Conservation (phyloP, 768 basidiomycete species). For the Pleurotus pulmonarius region DNA sequence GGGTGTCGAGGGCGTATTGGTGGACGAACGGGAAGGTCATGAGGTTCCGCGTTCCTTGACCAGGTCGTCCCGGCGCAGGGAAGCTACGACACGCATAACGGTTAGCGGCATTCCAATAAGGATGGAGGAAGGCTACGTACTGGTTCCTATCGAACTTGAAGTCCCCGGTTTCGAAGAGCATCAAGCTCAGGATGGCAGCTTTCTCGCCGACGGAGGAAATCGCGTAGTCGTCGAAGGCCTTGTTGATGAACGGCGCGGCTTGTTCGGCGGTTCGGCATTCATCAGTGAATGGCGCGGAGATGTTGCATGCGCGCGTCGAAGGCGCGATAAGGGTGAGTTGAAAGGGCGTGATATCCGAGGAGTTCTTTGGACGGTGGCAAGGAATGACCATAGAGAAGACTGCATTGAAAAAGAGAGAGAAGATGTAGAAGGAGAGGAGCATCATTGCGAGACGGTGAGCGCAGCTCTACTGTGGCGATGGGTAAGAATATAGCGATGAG, state of each 20-base stretch:
- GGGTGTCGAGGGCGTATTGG: conserved; percentile 4
- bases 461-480: not conserved
- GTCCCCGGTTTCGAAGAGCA: conserved; percentile 5
- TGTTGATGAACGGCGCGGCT: conserved; percentile 5
- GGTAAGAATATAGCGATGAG: not conserved
- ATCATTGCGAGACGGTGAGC: not conserved
- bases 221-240: conserved; percentile 8
- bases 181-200: conserved; percentile 9
- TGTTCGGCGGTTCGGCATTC: conserved; percentile 7
- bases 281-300: not conserved
- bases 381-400: conserved; percentile 1
- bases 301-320: not conserved
- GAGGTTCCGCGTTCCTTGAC: conserved; percentile 8
- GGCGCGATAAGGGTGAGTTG: conserved; percentile 1
- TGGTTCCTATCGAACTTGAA: conserved; percentile 9
- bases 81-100: not conserved
- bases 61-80: conserved; percentile 1
- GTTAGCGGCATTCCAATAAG: not conserved
- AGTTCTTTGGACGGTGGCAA: not conserved
- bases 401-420: not conserved
- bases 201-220: conserved; percentile 4
- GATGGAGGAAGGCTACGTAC: not conserved
- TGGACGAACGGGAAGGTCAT: conserved; percentile 6
- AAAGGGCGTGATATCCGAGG: not conserved
- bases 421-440: not conserved